Conservation (phyloP, 257 asterid genomes). For the Przewalskia tangutica region DNA sequence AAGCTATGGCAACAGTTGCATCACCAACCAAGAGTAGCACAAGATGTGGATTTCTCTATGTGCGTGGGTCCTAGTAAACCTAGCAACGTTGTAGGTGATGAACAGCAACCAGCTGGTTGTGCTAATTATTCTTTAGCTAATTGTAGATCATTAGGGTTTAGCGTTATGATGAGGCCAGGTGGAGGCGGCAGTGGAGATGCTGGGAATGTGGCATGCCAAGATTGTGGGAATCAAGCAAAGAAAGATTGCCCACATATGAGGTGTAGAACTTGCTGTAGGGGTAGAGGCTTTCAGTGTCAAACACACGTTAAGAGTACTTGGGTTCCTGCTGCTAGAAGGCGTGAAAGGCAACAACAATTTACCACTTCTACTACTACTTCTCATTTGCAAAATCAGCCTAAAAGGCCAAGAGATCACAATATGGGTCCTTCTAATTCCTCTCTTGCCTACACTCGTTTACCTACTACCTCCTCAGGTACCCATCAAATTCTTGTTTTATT, state of each 20-base stretch:
- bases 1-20: slow-evolving; percentile 67
- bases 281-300: slow-evolving; percentile 57
- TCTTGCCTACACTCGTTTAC: slow-evolving; percentile 20
- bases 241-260: slow-evolving; percentile 53
- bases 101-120: not conserved
- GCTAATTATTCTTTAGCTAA: no score
- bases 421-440: slow-evolving; percentile 5
- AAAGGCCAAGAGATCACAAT: slow-evolving; percentile 34
- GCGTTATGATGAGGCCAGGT: slow-evolving; percentile 26
- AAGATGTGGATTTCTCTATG: slow-evolving; percentile 23
- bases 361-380: no score
- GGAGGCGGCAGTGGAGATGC: slow-evolving; percentile 5
- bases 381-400: slow-evolving; percentile 8
- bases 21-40: slow-evolving; percentile 17
- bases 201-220: slow-evolving; percentile 49
- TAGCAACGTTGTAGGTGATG: slow-evolving; percentile 16
- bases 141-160: slow-evolving; percentile 15
- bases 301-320: slow-evolving; percentile 66
- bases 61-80: slow-evolving; percentile 30
- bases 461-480: slow-evolving; percentile 42
- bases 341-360: slow-evolving; percentile 48
- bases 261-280: slow-evolving; percentile 64
- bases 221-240: slow-evolving; percentile 69
- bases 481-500: not conserved
- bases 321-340: slow-evolving; percentile 69